Evolutionary conservation across 768 basidiomycete species (phyloP).

Genomic region (Mrakia blollopis): DNA sequence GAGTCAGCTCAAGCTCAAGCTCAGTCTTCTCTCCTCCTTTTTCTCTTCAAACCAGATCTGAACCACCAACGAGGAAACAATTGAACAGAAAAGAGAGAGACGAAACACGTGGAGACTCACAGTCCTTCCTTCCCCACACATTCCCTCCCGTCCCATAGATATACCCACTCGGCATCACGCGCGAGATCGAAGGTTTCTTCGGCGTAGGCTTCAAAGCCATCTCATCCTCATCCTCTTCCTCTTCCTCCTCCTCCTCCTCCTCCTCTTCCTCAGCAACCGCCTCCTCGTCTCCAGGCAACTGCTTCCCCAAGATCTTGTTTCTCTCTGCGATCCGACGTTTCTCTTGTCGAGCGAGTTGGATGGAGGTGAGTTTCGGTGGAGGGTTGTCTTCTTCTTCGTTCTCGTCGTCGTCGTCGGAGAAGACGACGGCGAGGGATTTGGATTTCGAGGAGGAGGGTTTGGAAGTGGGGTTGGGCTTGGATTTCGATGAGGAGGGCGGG

Average conservation of each 20-base stretch:
- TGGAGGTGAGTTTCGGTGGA: background rate
- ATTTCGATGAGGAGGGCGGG: too few species aligned
- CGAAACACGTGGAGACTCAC: conserved; percentile 6
- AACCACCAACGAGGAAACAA: too few species aligned
- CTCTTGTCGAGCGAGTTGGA: background rate
- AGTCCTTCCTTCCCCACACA: background rate
- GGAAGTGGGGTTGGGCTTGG: too few species aligned
- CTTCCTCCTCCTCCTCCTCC: background rate
- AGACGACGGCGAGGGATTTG: too few species aligned
- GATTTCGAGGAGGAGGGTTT: too few species aligned
- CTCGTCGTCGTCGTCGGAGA: background rate
- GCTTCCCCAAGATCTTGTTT: too few species aligned
- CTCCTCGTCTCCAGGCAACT: background rate
- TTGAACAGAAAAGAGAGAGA: too few species aligned
- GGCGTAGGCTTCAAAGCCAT: background rate
- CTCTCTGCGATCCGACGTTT: background rate
- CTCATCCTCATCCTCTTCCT: too few species aligned
- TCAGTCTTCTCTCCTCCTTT: too few species aligned
- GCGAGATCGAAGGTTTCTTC: background rate
- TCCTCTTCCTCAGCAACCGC: background rate
- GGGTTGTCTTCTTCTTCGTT: background rate
- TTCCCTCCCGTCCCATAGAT: background rate
- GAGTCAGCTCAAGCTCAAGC: too few species aligned
- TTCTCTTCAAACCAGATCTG: too few species aligned
- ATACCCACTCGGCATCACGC: background rate